These are phyloP conservation scores for Erodium trifolium DNA, from an alignment of 441 rosid species.

Conservation along the genomic window DNA sequence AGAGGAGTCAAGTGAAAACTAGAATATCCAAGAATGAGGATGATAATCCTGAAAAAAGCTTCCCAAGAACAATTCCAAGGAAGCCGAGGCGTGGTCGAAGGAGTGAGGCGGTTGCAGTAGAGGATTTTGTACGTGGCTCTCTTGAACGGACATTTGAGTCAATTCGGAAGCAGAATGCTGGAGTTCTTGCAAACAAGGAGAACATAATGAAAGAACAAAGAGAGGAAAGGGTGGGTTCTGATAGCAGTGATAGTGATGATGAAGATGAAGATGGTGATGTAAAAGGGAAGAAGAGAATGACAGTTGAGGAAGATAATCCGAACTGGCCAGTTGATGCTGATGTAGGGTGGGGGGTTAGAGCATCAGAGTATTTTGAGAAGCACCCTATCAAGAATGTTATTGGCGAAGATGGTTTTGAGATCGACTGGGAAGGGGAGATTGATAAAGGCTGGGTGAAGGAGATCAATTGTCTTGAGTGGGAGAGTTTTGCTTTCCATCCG, in stretches of 20 bases:
- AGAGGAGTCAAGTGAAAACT: conserved; percentile 15
- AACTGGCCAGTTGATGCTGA: conserved; percentile 88
- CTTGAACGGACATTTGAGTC: conserved; percentile 27
- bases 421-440: conserved; percentile 37
- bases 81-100: conserved; percentile 62
- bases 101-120: conserved; percentile 77
- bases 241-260: conserved; percentile 18
- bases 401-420: conserved; percentile 72
- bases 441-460: conserved; percentile 79
- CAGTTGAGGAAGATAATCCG: conserved; percentile 71
- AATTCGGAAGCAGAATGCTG: too few relatives aligned
- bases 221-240: conserved; percentile 17
- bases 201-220: too few relatives aligned
- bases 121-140: conserved; percentile 57
- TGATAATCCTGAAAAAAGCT: conserved; percentile 19
- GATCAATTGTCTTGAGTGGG: conserved; percentile 87
- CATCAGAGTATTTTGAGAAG: conserved; percentile 80
- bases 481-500: conserved; percentile 79
- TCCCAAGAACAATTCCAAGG: conserved; percentile 41
- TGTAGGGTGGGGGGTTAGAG: conserved; percentile 84
- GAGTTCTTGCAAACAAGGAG: too few relatives aligned
- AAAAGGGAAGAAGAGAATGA: conserved; percentile 35
- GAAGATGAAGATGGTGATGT: conserved; percentile 12
- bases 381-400: conserved; percentile 68
- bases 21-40: conserved; percentile 18